Percentiles rank a stretch among this genome's conserved stretches.
Conservation (phyloP, 2,329 filamentous ascomycete genomes). For the Fusarium paranaense region DNA sequence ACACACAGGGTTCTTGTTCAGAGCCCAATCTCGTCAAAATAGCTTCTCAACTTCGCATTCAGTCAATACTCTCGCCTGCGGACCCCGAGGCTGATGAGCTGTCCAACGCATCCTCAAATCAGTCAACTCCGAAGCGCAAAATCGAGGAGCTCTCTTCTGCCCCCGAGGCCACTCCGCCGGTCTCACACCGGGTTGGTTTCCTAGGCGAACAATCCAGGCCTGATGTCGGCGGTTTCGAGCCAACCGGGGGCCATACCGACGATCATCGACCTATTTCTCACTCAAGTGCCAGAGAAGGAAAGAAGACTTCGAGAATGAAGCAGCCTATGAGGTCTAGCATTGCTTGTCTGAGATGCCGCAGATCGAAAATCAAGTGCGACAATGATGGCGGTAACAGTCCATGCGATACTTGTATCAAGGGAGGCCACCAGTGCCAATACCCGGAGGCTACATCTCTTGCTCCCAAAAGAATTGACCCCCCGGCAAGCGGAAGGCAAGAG, state of each 20-base stretch:
- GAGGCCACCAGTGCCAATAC: slow-evolving; percentile 79
- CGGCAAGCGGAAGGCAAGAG: slow-evolving; percentile 53
- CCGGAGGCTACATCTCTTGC: slow-evolving; percentile 58
- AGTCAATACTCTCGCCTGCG: slow-evolving; percentile 63
- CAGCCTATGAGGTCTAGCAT: slow-evolving; percentile 80
- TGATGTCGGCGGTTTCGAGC: slow-evolving; percentile 18
- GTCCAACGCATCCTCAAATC: slow-evolving; percentile 34
- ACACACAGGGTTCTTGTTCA: slow-evolving; percentile 18
- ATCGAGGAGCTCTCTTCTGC: slow-evolving; percentile 27
- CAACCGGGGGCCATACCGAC: slow-evolving; percentile 21
- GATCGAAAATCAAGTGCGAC: slow-evolving; percentile 89
- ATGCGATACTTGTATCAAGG: slow-evolving; percentile 80
- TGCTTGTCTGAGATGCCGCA: slow-evolving; percentile 79
- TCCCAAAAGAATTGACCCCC: slow-evolving; percentile 57
- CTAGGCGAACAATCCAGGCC: slow-evolving; percentile 11
- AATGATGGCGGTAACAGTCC: slow-evolving; percentile 78
- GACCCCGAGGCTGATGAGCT: slow-evolving; percentile 55
- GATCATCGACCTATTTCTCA: slow-evolving; percentile 7
- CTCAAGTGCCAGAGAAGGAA: slow-evolving; percentile 19
- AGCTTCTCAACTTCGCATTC: slow-evolving; percentile 62
- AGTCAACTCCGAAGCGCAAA: slow-evolving; percentile 34
- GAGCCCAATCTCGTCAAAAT: slow-evolving; percentile 60
- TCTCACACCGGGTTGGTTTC: slow-evolving; percentile 7
- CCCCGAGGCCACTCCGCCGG: slow-evolving; percentile 16
- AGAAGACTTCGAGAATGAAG: slow-evolving; percentile 42